Percentiles rank a stretch among this genome's conserved stretches.
Evolutionary conservation across 371 early-diverging fungal genomes (phyloP).

Genomic region (Astathelohania contejeani): DNA sequence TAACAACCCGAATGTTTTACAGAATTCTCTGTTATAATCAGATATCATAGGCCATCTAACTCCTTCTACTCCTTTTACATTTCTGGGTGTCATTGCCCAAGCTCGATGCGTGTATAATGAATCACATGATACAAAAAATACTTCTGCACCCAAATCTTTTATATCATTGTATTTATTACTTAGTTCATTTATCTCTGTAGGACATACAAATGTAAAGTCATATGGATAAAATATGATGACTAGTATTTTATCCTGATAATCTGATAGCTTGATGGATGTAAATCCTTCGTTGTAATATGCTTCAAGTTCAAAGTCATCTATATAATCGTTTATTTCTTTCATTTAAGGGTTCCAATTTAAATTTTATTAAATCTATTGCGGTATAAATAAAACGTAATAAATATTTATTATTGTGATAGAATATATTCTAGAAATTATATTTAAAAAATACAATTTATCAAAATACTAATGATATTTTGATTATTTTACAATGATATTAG

Average conservation of each 20-base stretch:
- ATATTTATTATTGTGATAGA: no score
- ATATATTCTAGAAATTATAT: no score
- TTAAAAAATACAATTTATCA: no score
- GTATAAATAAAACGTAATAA: no score
- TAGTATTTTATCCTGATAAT: conserved; percentile 58
- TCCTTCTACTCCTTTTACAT: conserved; percentile 41
- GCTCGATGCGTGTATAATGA: conserved; percentile 48
- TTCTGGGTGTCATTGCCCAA: conserved; percentile 35
- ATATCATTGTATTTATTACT: conserved; percentile 34
- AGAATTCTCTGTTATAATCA: conserved; percentile 33
- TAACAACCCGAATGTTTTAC: conserved; percentile 24
- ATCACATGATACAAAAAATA: conserved; percentile 50
- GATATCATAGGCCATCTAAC: conserved; percentile 45
- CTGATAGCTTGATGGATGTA: conserved; percentile 94
- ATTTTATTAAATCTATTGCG: no score
- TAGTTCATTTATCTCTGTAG: conserved; percentile 50
- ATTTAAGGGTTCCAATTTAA: no score
- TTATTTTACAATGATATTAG: no score
- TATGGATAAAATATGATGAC: conserved; percentile 52
- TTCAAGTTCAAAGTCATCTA: no score
- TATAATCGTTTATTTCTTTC: no score
- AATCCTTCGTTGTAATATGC: no score
- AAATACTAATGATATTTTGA: no score
- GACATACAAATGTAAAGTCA: conserved; percentile 54
- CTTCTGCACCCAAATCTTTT: conserved; percentile 20